Percentiles rank a stretch among this genome's conserved stretches.
Evolutionary conservation across 768 basidiomycete species (phyloP).

Genomic region (Pulveroboletus frians): DNA sequence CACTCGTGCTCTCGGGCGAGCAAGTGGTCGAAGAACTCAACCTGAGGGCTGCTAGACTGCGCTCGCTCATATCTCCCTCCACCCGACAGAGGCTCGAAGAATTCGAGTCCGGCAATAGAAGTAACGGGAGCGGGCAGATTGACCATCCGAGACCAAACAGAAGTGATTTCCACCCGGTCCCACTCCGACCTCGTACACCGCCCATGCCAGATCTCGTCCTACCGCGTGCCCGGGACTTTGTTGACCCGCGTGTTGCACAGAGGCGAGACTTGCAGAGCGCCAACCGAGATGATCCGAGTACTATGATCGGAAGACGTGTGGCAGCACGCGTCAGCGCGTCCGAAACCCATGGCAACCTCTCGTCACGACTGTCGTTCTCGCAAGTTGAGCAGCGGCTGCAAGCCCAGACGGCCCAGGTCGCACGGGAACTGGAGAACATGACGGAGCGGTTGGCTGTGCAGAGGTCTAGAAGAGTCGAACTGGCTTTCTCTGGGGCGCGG

Average conservation of each 20-base stretch:
- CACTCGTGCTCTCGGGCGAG: conserved; percentile 28
- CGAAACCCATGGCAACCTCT: conserved; percentile 15
- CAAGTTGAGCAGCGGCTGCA: conserved; percentile 28
- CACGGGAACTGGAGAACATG: conserved; percentile 32
- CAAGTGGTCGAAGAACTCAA: conserved; percentile 25
- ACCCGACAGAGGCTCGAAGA: conserved; percentile 31
- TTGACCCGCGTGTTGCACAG: conserved; percentile 13
- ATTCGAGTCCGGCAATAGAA: conserved; percentile 21
- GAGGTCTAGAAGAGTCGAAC: conserved; percentile 22
- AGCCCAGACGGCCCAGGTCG: conserved; percentile 27
- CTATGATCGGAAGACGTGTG: conserved; percentile 33
- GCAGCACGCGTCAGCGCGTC: conserved; percentile 27
- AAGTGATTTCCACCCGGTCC: conserved; percentile 11
- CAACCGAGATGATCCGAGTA: conserved; percentile 27
- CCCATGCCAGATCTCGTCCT: conserved; percentile 28
- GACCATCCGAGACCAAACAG: conserved; percentile 13
- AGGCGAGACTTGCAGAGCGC: conserved; percentile 19
- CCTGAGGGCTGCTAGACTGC: conserved; percentile 25
- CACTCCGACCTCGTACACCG: conserved; percentile 24
- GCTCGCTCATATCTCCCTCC: conserved; percentile 27
- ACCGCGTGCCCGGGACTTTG: conserved; percentile 12
- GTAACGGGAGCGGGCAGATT: conserved; percentile 10
- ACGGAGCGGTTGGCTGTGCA: conserved; percentile 21
- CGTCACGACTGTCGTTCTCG: conserved; percentile 18
- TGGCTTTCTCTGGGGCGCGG: conserved; percentile 13